Evolutionary conservation across 2,329 filamentous ascomycete genomes (phyloP), one percentile per base, ranked within the genome.

Genomic region (Aspergillus japonicus): DNA sequence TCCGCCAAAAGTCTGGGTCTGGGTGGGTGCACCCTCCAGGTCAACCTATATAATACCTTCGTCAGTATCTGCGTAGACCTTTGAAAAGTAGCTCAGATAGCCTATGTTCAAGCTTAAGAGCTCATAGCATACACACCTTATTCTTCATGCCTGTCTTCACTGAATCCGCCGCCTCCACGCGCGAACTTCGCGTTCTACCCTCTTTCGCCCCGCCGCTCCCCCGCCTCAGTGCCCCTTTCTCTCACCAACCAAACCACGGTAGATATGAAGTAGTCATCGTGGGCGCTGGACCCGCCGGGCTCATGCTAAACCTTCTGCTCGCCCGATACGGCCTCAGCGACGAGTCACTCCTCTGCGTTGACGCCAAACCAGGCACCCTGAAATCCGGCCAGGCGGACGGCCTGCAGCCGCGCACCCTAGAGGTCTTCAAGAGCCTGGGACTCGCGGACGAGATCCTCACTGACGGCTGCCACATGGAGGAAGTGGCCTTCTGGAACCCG

Each of bases 401-500:
- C 0, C 64, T 80, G 4, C 77, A 78, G 52, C 76, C 77, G 6
- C 72, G 78, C 6, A 80, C 77, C 1, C 67, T 80, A 4, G 78
- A 81, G 60, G 73, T 79, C 6, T 61, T 81, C 5, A 75, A 78
- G 52, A 75, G 75, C 1, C 71, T 80, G 4, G 78, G 77, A 1
- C 62, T 81, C 2, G 71, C 68, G 0, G 74, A 77, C 33, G 73
- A 78, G 56, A 69, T 80, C 39, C 67, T 78, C 26, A 69, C 66
- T 4, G 74, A 77, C 53, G 75, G 74, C 1, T 76, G 74, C 56
- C 75, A 75, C 47, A 73, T 77, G 71, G 72, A 85, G 67, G 88
- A 91, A 52, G 72, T 74, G 8, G 88, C 87, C 2, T 90, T 91
- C 66, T 91, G 88, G 88, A 87, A 90, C 62, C 87, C 87, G 0